Evolutionary conservation across 441 rosid species (phyloP).

Genomic region (Adansonia grandidieri): DNA sequence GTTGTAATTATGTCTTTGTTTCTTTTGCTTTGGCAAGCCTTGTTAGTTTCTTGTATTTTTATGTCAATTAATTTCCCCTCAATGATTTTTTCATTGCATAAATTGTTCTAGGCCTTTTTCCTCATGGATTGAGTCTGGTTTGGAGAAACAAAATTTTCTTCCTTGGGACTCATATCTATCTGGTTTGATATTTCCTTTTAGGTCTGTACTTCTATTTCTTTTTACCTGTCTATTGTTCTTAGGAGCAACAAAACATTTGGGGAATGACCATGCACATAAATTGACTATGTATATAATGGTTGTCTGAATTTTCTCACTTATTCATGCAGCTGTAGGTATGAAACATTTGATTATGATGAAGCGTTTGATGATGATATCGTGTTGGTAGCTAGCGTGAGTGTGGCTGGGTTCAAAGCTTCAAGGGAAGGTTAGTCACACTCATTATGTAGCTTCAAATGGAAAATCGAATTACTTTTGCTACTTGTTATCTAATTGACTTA

Average conservation of each 20-base stretch:
- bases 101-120: too few relatives aligned
- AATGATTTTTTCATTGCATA: too few relatives aligned
- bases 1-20: too few relatives aligned
- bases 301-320: slow-evolving; percentile 27
- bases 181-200: too few relatives aligned
- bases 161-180: too few relatives aligned
- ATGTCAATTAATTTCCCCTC: too few relatives aligned
- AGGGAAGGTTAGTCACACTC: slow-evolving; percentile 45
- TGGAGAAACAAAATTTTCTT: too few relatives aligned
- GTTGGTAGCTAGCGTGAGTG: slow-evolving; percentile 50
- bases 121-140: too few relatives aligned
- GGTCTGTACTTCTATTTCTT: too few relatives aligned
- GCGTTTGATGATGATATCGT: slow-evolving; percentile 23
- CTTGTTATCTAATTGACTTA: slow-evolving; percentile 24
- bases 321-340: slow-evolving; percentile 53
- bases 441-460: slow-evolving; percentile 22
- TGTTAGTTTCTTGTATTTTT: too few relatives aligned
- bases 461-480: neutral
- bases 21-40: too few relatives aligned
- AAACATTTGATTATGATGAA: slow-evolving; percentile 48
- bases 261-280: neutral
- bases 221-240: too few relatives aligned
- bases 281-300: neutral
- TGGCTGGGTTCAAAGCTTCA: slow-evolving; percentile 62
- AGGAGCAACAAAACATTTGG: neutral